Evolutionary conservation across 306 rosid species (phyloP), one percentile per base, ranked within the genome.

Genomic region (Begonia masoniana): DNA sequence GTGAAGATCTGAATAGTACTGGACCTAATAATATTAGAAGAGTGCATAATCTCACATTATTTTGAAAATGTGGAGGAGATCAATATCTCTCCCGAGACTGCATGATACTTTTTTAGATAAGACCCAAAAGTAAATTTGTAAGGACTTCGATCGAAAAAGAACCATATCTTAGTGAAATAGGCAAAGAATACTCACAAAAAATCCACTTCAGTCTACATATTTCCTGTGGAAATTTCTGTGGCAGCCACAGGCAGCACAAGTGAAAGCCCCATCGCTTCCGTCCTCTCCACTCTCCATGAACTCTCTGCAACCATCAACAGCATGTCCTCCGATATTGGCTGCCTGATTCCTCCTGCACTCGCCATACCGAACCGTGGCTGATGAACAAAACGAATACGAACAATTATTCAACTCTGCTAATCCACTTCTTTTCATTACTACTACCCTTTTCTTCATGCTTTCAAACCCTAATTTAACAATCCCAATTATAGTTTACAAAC

Each of bases 291-390:
- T 75, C 0, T 96, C 88, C 94, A 91, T 75, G 76, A 91, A 91
- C 24, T 91, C 96, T 31, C 85, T 68, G 74, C 97, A 91, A 0
- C 97, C 97, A 52, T 91, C 97, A 51, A 86, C 74, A 0, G 97
- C 96, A 24, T 83, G 81, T 0, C 96, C 97, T 16, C 97, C 97
- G 0, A 78, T 64, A 13, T 74, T 71, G 0, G 97, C 97, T 0
- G 96, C 97, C 16, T 91, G 96, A 62, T 91, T 91, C 92, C 83
- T 91, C 58, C 74, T 88, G 66, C 97, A 91, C 82, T 83, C 97
- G 0, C 77, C 76, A 12, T 91, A 91, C 57, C 94, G 50, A 48
- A 85, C 65, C 36, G 80, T 71, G 12, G 56, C 71, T 63, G 64
- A 61, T 4, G 82, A 74, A 21, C 94, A 78, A 15, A 87, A 65